Percentiles rank a stretch among this genome's conserved stretches.
Conservation (phyloP, 225 moss, liverwort and hornwort species). For the Ulota crispa region DNA sequence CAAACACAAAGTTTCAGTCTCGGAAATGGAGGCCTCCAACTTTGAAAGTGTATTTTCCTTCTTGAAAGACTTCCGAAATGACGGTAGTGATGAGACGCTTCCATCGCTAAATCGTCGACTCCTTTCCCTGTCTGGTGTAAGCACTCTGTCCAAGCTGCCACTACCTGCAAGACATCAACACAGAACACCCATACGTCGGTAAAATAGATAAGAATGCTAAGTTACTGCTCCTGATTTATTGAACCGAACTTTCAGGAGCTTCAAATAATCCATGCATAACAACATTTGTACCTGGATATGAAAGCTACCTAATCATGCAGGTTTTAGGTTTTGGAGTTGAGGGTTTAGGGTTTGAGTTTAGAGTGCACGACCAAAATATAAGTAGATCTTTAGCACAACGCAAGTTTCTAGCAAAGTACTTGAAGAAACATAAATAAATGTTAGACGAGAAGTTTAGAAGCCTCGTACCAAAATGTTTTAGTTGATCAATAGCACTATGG, state of each 20-base stretch:
- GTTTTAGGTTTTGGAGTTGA: not conserved
- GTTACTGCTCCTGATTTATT: not conserved
- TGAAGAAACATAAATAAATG: not conserved
- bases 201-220: not conserved
- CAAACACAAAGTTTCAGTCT: slow-evolving; percentile 62
- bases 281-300: not conserved
- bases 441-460: not conserved
- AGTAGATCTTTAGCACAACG: not conserved
- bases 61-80: slow-evolving; percentile 40
- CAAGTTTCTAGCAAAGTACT: not conserved
- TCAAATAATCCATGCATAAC: not conserved
- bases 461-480: slow-evolving; percentile 77
- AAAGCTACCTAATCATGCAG: not conserved
- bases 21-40: slow-evolving; percentile 71
- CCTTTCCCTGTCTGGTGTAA: slow-evolving; percentile 71
- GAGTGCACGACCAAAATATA: not conserved
- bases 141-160: slow-evolving; percentile 76
- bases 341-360: not conserved
- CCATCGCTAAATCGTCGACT: slow-evolving; percentile 54
- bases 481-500: slow-evolving; percentile 92
- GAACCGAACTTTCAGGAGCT: not conserved
- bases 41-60: slow-evolving; percentile 58
- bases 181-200: not conserved
- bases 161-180: slow-evolving; percentile 54
- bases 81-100: slow-evolving; percentile 41